Base-by-base conservation (phyloP, 73 alveolate genomes). In the Symbiodinium pilosum region DNA sequence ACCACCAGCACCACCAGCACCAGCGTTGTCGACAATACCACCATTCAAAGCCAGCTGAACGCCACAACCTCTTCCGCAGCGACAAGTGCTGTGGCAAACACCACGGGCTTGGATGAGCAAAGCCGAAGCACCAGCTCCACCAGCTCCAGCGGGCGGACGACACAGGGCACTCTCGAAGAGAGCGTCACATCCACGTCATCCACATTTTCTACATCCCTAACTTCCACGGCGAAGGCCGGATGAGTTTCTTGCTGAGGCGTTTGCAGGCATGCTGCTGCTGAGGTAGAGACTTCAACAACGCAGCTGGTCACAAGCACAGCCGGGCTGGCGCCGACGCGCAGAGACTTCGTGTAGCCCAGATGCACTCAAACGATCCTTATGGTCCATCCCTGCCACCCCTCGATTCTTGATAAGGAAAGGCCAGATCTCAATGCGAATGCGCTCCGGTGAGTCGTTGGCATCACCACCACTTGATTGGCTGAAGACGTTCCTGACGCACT, bases 1-100 rank as follows among this genome's bases (percentile, higher is more conserved):
- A 86, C 93, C 51, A 34, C 93, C 30, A n/a, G 52, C 47, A 34
- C 93, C n/a, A 84, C 73, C 18, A 26, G 40, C 44, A 84, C 73
- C 28, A 26, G 73, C 59, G 59, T n/a, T n/a, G n/a, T n/a, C n/a
- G n/a, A n/a, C n/a, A n/a, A n/a, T n/a, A n/a, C n/a, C n/a, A n/a
- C n/a, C n/a, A n/a, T n/a, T n/a, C n/a, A n/a, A n/a, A n/a, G n/a
- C n/a, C n/a, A n/a, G n/a, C n/a, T n/a, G n/a, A n/a, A n/a, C n/a
- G n/a, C n/a, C n/a, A n/a, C n/a, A n/a, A n/a, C n/a, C n/a, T n/a
- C 59, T 47, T 6, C 59, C 0, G 32, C 81, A 38, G 81, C 81
- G 39, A 64, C 81, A 64, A 64, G 81, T 9, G 81, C 81, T 38
- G 30, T 9, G 24, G 81, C 81, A 24, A 64, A 28, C 81, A 28